A percentile compares a stretch with the other conserved stretches of the same genome.
Evolutionary conservation across 106 monocot genomes (phyloP).

Genomic region (Acanthochlamys bracteata): DNA sequence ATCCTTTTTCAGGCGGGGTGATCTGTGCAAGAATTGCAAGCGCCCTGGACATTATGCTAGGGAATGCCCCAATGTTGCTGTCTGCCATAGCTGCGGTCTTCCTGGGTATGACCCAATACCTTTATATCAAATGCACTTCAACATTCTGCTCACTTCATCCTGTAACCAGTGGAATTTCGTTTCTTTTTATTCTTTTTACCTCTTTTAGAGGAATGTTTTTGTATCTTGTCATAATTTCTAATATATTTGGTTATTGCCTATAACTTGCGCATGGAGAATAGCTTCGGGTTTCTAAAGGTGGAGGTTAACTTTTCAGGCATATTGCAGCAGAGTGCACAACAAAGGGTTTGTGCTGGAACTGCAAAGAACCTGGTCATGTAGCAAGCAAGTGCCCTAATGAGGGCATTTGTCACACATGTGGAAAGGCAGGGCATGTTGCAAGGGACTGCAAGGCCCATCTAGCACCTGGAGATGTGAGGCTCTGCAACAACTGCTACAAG

Average conservation of each 20-base stretch:
- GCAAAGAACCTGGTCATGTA: slow-evolving; percentile 84
- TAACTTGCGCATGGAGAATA: too few species aligned
- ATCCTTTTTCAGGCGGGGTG: slow-evolving; percentile 36
- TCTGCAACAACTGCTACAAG: slow-evolving; percentile 98
- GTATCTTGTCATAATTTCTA: too few species aligned
- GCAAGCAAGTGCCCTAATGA: slow-evolving; percentile 86
- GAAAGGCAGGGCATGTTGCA: slow-evolving; percentile 75
- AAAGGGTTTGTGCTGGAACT: slow-evolving; percentile 88
- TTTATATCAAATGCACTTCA: too few species aligned
- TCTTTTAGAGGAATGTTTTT: too few species aligned
- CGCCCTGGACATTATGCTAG: slow-evolving; percentile 91
- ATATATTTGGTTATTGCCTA: too few species aligned
- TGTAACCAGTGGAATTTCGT: too few species aligned
- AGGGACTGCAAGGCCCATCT: slow-evolving; percentile 44
- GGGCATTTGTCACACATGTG: slow-evolving; percentile 91
- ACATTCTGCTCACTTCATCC: too few species aligned
- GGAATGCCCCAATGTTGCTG: slow-evolving; percentile 89
- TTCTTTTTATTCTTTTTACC: background rate
- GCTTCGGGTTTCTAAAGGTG: too few species aligned
- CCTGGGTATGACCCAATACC: slow-evolving; percentile 95
- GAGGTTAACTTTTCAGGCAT: slow-evolving; percentile 65
- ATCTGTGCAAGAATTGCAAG: slow-evolving; percentile 96
- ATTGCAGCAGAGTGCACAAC: slow-evolving; percentile 73
- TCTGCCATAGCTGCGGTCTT: slow-evolving; percentile 91
- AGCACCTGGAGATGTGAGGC: slow-evolving; percentile 56